Evolutionary conservation across 2,329 filamentous ascomycete species (phyloP).

Genomic region (Chaetoscypha palmicola): DNA sequence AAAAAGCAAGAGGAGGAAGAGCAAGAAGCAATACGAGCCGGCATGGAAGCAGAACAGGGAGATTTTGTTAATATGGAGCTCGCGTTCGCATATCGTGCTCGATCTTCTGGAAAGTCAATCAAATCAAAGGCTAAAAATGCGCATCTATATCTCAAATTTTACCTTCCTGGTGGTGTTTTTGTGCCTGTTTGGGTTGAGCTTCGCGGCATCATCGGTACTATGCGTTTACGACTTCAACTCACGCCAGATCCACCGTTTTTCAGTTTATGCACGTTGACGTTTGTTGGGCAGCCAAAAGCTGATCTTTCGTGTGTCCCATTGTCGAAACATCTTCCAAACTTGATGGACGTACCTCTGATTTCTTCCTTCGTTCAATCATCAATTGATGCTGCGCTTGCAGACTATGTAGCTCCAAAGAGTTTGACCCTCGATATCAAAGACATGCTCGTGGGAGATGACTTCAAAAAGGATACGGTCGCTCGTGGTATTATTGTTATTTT

Average conservation of each 20-base stretch:
- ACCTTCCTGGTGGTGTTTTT: constrained; percentile 49
- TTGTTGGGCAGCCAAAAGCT: constrained; percentile 68
- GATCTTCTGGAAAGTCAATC: constrained; percentile 53
- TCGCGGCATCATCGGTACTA: constrained; percentile 61
- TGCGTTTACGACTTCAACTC: constrained; percentile 63
- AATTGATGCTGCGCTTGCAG: constrained; percentile 64
- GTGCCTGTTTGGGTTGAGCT: constrained; percentile 69
- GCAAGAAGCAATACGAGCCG: constrained; percentile 37
- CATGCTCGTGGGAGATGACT: constrained; percentile 71
- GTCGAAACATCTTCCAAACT: constrained; percentile 60
- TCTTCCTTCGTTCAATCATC: constrained; percentile 69
- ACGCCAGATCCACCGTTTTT: constrained; percentile 73
- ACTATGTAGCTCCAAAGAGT: constrained; percentile 72
- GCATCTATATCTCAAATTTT: constrained; percentile 66
- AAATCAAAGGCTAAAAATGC: constrained; percentile 62
- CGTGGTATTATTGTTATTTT: constrained; percentile 59
- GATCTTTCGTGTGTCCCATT: constrained; percentile 64
- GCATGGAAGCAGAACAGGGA: constrained; percentile 69
- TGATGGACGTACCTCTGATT: constrained; percentile 70
- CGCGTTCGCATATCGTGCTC: constrained; percentile 64
- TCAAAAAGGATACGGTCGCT: constrained; percentile 65
- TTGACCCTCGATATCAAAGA: constrained; percentile 68
- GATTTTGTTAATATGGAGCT: constrained; percentile 74
- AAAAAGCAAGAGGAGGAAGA: constrained; percentile 32
- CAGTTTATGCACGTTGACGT: constrained; percentile 65